Evolutionary conservation across 257 asterid species (phyloP).

Genomic region (Solanum verrucosum): DNA sequence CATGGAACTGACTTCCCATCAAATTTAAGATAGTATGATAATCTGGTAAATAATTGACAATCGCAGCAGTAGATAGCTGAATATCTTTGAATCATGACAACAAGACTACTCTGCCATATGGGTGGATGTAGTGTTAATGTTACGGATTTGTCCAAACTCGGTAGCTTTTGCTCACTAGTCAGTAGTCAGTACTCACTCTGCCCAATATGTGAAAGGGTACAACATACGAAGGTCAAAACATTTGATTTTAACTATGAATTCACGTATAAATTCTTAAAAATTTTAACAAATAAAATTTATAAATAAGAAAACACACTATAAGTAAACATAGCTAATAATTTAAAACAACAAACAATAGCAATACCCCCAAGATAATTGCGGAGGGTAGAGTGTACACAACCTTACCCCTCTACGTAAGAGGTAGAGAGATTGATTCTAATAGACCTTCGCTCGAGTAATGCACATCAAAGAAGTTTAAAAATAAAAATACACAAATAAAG

Average conservation of each 20-base stretch:
- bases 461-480: background rate
- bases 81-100: background rate
- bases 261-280: background rate
- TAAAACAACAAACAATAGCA: background rate
- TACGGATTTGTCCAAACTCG: background rate
- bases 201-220: background rate
- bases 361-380: background rate
- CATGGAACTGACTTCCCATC: background rate
- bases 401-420: background rate
- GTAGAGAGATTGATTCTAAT: background rate
- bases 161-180: background rate
- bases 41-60: background rate
- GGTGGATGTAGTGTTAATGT: background rate
- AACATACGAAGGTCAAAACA: background rate
- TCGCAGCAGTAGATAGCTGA: background rate
- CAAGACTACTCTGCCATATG: background rate
- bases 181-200: background rate
- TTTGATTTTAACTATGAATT: background rate
- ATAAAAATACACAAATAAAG: too few relatives aligned
- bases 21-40: background rate
- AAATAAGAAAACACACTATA: background rate
- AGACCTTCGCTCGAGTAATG: background rate
- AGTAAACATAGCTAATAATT: background rate
- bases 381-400: background rate
- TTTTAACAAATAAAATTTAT: background rate